Evolutionary conservation across 1,284 basidiomycete genomes (phyloP).

Genomic region (Leccinum glutinopallens): DNA sequence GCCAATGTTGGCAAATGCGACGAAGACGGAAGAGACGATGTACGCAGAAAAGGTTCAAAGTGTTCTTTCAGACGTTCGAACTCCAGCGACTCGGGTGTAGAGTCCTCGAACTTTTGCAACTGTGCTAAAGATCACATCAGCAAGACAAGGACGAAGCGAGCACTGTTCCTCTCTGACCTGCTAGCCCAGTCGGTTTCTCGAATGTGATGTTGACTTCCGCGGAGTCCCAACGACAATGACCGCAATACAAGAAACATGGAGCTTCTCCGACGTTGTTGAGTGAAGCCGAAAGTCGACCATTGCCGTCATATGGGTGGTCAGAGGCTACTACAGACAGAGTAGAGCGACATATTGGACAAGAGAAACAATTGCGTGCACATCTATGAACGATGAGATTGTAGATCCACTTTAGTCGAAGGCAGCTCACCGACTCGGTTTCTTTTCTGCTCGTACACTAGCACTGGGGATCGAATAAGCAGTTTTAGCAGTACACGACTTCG

Average conservation of each 20-base stretch:
- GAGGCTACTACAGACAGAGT: conserved; percentile 87
- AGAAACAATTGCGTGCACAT: conserved; percentile 97
- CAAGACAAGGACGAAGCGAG: neutral
- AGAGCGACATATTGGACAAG: conserved; percentile 91
- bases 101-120: conserved; percentile 84
- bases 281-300: conserved; percentile 51
- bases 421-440: conserved; percentile 70
- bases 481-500: conserved; percentile 97
- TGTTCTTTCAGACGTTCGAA: conserved; percentile 94
- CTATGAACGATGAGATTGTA: conserved; percentile 44
- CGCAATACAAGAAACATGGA: conserved; percentile 91
- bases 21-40: conserved; percentile 70
- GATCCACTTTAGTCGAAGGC: neutral
- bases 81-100: conserved; percentile 82
- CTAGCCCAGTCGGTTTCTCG: conserved; percentile 94
- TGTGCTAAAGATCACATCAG: conserved; percentile 59
- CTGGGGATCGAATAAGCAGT: conserved; percentile 99
- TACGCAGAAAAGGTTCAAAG: conserved; percentile 86
- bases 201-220: conserved; percentile 88
- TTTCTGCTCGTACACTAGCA: conserved; percentile 93
- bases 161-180: conserved; percentile 55
- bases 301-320: conserved; percentile 72
- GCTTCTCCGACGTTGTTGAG: conserved; percentile 71
- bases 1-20: conserved; percentile 45
- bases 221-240: conserved; percentile 95